phyloP scores from a whole-genome alignment of 169 alveolate species.

The Eimeria mitis region DNA sequence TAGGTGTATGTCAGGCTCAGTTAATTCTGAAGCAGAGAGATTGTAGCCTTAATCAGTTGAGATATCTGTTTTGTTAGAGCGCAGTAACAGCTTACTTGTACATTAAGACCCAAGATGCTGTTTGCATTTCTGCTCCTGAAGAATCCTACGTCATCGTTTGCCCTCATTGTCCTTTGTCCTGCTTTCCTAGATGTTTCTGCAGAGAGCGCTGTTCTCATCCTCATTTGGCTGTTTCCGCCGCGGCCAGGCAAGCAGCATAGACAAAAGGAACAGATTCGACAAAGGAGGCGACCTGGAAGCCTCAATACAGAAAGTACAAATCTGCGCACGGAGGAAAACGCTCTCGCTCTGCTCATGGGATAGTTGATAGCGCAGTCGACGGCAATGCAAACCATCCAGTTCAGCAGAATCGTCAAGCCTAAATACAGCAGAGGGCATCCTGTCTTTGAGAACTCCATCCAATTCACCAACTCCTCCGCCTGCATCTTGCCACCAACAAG shows the following conservation, averaged over 20 bases:
- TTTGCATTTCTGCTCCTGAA: neutral
- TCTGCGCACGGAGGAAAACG: neutral
- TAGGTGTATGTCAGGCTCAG: neutral
- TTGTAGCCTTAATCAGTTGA: neutral
- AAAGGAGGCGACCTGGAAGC: neutral
- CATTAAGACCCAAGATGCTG: neutral
- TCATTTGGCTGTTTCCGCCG: neutral
- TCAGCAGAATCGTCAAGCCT: slow-evolving; percentile 37
- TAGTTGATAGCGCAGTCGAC: slow-evolving; percentile 39
- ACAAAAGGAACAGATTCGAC: neutral
- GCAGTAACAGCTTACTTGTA: neutral
- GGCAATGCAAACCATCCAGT: slow-evolving; percentile 41
- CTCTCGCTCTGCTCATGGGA: slow-evolving; percentile 66
- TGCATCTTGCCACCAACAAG: slow-evolving; percentile 14
- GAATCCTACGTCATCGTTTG: neutral
- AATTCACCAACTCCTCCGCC: slow-evolving; percentile 56
- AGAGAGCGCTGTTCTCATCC: neutral
- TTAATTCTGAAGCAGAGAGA: neutral
- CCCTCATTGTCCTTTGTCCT: neutral
- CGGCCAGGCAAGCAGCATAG: neutral
- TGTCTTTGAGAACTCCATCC: slow-evolving; percentile 51
- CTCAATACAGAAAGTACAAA: neutral
- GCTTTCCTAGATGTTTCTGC: neutral
- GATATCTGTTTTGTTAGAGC: neutral
- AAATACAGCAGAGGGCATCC: slow-evolving; percentile 53